Conservation (phyloP, 805 yeast genomes). For the Pichia rugopelliculosa region DNA sequence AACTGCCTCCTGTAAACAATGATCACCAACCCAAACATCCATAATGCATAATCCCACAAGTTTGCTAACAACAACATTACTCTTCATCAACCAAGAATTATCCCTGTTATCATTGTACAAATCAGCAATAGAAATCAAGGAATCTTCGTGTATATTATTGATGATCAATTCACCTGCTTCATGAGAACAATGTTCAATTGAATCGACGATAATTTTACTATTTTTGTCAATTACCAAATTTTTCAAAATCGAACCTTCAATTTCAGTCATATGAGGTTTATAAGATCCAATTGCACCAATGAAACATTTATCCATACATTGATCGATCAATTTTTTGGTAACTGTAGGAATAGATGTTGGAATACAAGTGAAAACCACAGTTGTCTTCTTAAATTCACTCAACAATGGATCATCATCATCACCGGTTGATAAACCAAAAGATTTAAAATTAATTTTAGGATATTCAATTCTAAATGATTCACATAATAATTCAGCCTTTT, state of each 20-base stretch:
- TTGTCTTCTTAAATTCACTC: slow-evolving; percentile 30
- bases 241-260: slow-evolving; percentile 39
- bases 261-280: slow-evolving; percentile 60
- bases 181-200: slow-evolving; percentile 43
- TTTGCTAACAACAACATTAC: slow-evolving; percentile 40
- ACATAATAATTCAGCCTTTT: slow-evolving; percentile 31
- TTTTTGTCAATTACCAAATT: slow-evolving; percentile 26
- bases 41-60: slow-evolving; percentile 58
- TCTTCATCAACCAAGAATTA: slow-evolving; percentile 9
- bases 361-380: slow-evolving; percentile 51
- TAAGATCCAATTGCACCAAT: slow-evolving; percentile 60
- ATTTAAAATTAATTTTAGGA: slow-evolving; percentile 15
- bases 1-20: slow-evolving; percentile 29
- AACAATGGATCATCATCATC: slow-evolving; percentile 15
- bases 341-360: slow-evolving; percentile 49
- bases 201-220: slow-evolving; percentile 50
- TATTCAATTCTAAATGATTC: slow-evolving; percentile 28
- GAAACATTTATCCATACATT: slow-evolving; percentile 27
- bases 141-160: slow-evolving; percentile 30
- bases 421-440: slow-evolving; percentile 10
- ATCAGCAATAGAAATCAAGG: slow-evolving; percentile 43
- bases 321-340: slow-evolving; percentile 24
- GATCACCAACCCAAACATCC: slow-evolving; percentile 50
- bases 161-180: slow-evolving; percentile 64
- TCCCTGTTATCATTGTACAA: slow-evolving; percentile 19